These are phyloP conservation scores for Penicillium sclerotiorum DNA, from an alignment of 2,329 filamentous ascomycete genomes.

Conservation along the genomic window DNA sequence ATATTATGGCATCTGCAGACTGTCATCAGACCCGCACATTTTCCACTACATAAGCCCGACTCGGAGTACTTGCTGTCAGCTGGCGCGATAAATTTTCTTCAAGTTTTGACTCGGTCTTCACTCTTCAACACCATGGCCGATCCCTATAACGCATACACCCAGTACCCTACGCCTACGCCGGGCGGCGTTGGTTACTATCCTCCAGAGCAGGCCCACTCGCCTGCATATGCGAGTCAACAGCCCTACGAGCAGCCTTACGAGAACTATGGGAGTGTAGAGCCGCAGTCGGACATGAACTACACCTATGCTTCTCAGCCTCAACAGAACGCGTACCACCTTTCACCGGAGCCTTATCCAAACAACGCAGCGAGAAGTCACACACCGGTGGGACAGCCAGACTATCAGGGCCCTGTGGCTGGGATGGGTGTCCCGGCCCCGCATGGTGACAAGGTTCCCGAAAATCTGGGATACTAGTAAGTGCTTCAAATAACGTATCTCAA, in stretches of 20 bases:
- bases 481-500: no score
- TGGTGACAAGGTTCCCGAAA: conserved; percentile 19
- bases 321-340: conserved; percentile 28
- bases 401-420: conserved; percentile 35
- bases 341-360: conserved; percentile 32
- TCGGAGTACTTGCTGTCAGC: conserved; percentile 2
- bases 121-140: conserved; percentile 56
- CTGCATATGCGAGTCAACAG: conserved; percentile 29
- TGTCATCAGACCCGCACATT: conserved; percentile 20
- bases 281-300: conserved; percentile 29
- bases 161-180: conserved; percentile 29
- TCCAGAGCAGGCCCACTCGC: conserved; percentile 26
- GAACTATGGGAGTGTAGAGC: conserved; percentile 6
- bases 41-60: not conserved
- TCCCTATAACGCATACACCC: conserved; percentile 50
- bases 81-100: not conserved
- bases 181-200: conserved; percentile 28
- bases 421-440: conserved; percentile 51
- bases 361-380: conserved; percentile 48
- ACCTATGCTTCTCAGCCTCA: conserved; percentile 34
- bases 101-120: conserved; percentile 3
- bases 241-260: conserved; percentile 29
- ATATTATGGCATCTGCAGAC: conserved; percentile 11
- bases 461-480: conserved; percentile 40
- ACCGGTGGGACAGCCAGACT: conserved; percentile 41